A percentile compares a stretch with the other conserved stretches of the same genome.
These are phyloP conservation scores for Vigna angularis DNA, from an alignment of 306 rosid species.

Conservation along the genomic window DNA sequence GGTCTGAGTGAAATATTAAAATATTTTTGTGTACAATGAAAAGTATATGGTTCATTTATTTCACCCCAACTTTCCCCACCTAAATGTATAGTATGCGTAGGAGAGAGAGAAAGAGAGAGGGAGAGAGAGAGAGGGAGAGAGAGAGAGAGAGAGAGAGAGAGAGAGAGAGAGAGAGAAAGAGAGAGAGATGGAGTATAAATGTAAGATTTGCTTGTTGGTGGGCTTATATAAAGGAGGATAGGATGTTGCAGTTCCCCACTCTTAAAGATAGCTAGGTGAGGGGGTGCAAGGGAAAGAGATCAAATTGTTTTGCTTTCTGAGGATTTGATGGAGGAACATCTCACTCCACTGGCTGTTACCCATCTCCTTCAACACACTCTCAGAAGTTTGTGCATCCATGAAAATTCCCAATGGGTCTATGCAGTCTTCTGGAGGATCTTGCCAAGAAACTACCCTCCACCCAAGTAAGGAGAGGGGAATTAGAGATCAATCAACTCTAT, in stretches of 20 bases:
- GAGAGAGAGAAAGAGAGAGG: background rate
- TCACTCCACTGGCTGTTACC: slow-evolving; percentile 80
- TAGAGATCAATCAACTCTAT: slow-evolving; percentile 5
- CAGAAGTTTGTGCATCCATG: slow-evolving; percentile 88
- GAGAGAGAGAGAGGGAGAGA: too few relatives aligned
- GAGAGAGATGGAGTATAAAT: slow-evolving; percentile 39
- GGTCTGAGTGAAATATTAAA: slow-evolving; percentile 43
- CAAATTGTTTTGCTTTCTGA: slow-evolving; percentile 31
- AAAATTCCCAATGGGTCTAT: slow-evolving; percentile 94
- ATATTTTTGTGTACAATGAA: slow-evolving; percentile 41
- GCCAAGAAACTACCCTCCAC: slow-evolving; percentile 98
- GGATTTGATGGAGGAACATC: slow-evolving; percentile 79
- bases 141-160: background rate
- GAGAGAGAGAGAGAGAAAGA: too few relatives aligned
- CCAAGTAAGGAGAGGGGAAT: slow-evolving; percentile 66
- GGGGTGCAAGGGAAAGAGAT: slow-evolving; percentile 42
- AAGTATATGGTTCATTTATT: slow-evolving; percentile 36
- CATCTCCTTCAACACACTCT: slow-evolving; percentile 99
- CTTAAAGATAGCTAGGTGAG: slow-evolving; percentile 48
- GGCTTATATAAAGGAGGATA: slow-evolving; percentile 63
- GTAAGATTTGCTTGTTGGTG: slow-evolving; percentile 60
- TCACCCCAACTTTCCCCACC: slow-evolving; percentile 37
- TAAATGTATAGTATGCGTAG: slow-evolving; percentile 4
- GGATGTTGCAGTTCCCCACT: slow-evolving; percentile 63
- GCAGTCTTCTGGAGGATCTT: slow-evolving; percentile 99